phyloP scores from a whole-genome alignment of 352 stramenopile genomes.

The Globisporangium mamillatum region DNA sequence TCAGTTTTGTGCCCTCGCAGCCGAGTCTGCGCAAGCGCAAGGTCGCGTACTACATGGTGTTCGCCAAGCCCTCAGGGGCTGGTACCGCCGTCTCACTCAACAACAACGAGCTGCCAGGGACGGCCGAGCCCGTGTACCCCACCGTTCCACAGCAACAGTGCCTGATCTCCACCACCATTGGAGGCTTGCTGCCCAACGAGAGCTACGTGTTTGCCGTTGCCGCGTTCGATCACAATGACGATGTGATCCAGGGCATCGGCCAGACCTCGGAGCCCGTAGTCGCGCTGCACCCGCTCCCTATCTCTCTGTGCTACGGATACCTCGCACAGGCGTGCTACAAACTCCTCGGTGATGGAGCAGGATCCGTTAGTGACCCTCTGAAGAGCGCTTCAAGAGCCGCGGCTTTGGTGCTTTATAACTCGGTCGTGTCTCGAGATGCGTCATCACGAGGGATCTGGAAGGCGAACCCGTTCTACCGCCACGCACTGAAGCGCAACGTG shows the following conservation, averaged over 20 bases:
- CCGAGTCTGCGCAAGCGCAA: slow-evolving; percentile 25
- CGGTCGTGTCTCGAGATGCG: slow-evolving; percentile 34
- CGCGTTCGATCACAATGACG: slow-evolving; percentile 60
- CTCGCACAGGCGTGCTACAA: slow-evolving; percentile 54
- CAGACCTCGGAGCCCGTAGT: slow-evolving; percentile 58
- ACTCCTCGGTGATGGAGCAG: slow-evolving; percentile 6
- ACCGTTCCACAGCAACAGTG: background rate
- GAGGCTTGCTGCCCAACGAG: slow-evolving; percentile 57
- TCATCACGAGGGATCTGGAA: slow-evolving; percentile 40
- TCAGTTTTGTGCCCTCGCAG: slow-evolving; percentile 31
- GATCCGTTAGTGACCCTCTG: background rate
- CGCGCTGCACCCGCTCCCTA: slow-evolving; percentile 60
- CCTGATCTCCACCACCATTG: slow-evolving; percentile 41
- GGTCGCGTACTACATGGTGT: slow-evolving; percentile 77
- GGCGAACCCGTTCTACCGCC: slow-evolving; percentile 57
- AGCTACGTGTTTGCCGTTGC: slow-evolving; percentile 84
- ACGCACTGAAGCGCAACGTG: slow-evolving; percentile 42
- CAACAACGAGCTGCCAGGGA: slow-evolving; percentile 64
- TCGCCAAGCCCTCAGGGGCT: slow-evolving; percentile 61
- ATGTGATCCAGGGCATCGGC: slow-evolving; percentile 68
- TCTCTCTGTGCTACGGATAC: slow-evolving; percentile 70
- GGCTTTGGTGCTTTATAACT: slow-evolving; percentile 38
- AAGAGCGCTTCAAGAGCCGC: slow-evolving; percentile 36
- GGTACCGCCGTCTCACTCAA: slow-evolving; percentile 78
- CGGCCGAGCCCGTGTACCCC: slow-evolving; percentile 43